A percentile compares a stretch with the other conserved stretches of the same genome.
phyloP scores from a whole-genome alignment of 2,329 filamentous ascomycete genomes.

The Nannizzia gypsea region DNA sequence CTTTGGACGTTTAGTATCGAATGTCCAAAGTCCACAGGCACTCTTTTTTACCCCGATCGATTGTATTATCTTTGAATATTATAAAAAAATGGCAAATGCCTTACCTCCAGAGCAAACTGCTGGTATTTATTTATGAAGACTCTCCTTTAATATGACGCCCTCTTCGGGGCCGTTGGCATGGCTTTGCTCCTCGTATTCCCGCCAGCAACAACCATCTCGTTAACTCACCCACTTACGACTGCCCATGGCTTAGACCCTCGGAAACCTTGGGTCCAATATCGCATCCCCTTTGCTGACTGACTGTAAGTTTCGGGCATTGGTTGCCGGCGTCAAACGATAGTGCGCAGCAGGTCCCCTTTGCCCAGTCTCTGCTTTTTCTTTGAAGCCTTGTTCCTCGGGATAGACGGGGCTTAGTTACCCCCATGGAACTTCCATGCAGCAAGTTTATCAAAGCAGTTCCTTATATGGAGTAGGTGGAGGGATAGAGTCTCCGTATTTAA shows the following conservation, averaged over 20 bases:
- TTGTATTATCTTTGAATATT: too few relatives aligned
- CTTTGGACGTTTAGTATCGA: too few relatives aligned
- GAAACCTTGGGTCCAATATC: background rate
- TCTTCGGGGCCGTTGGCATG: background rate
- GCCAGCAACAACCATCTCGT: background rate
- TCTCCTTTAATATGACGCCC: background rate
- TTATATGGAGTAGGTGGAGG: too few relatives aligned
- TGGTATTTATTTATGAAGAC: background rate
- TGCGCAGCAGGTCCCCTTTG: too few relatives aligned
- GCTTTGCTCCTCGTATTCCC: background rate
- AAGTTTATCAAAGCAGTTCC: too few relatives aligned
- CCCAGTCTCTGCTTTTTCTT: too few relatives aligned
- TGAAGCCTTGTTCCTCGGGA: too few relatives aligned
- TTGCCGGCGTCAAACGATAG: background rate
- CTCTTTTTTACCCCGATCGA: too few relatives aligned
- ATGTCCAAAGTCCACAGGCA: too few relatives aligned
- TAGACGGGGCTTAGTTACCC: too few relatives aligned
- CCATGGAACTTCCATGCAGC: too few relatives aligned
- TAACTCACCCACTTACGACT: background rate
- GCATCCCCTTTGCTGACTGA: background rate
- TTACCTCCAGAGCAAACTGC: background rate
- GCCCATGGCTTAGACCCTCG: background rate
- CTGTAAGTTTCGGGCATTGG: background rate
- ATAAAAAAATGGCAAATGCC: background rate
- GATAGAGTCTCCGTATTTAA: background rate